Evolutionary conservation across 352 stramenopile genomes (phyloP).

Genomic region (Phytopythium vexans): DNA sequence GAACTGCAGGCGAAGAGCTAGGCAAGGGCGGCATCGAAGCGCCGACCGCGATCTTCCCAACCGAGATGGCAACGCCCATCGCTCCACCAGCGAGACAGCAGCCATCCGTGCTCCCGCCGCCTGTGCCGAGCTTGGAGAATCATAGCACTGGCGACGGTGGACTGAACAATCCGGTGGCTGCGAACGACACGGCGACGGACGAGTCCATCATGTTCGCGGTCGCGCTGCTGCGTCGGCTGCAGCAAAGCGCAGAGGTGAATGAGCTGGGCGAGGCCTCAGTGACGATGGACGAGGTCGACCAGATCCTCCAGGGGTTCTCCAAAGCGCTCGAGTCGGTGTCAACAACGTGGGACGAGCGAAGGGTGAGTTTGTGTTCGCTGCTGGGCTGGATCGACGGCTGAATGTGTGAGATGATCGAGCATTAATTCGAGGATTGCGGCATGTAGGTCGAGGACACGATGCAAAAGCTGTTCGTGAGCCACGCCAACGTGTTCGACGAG

Average conservation of each 20-base stretch:
- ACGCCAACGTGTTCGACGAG: conserved; percentile 83
- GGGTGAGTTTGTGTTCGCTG: conserved; percentile 6
- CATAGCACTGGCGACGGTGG: no score
- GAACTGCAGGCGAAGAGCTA: neutral
- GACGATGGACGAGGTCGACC: conserved; percentile 42
- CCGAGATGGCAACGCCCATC: conserved; percentile 3
- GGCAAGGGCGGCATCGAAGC: neutral
- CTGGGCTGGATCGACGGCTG: neutral
- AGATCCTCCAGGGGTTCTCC: conserved; percentile 61
- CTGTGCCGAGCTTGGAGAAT: conserved; percentile 8
- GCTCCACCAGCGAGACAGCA: conserved; percentile 4
- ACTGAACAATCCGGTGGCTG: conserved; percentile 3
- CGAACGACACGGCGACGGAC: conserved; percentile 17
- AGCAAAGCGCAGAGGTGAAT: conserved; percentile 32
- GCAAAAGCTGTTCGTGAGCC: conserved; percentile 69
- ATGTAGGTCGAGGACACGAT: conserved; percentile 56
- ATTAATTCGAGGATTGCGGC: neutral
- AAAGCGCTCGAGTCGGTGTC: conserved; percentile 46
- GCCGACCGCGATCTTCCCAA: neutral
- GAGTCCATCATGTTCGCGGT: conserved; percentile 58
- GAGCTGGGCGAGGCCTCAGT: conserved; percentile 36
- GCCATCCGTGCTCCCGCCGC: conserved; percentile 11
- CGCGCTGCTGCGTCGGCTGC: conserved; percentile 48
- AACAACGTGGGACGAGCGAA: conserved; percentile 36
- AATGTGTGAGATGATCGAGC: neutral